Base-by-base conservation (phyloP, 371 early-diverging fungal species). In the Apophysomyces ossiformis region DNA sequence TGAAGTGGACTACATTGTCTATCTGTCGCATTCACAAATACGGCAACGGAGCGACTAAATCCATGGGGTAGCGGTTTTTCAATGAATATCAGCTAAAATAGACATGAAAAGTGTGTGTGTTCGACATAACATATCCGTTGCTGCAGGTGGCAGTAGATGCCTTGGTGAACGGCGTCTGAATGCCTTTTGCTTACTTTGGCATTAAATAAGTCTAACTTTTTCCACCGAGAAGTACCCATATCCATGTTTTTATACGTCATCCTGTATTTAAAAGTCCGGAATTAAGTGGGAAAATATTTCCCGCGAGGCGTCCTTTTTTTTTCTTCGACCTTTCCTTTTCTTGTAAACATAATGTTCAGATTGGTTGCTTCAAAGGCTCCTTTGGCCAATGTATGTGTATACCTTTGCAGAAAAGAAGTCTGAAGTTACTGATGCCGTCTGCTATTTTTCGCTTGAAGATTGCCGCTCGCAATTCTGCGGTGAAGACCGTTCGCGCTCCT, bases 281-380 rank as follows among this genome's bases (percentile, higher is more conserved):
- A 11, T 21, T 5, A 50, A 50, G 21, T 26, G 54, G 54, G 54
- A 50, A 21, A 21, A 18, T 6, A 21, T 26, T 16, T 16, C 21
- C 8, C 18, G 21, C n/a, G 54, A 21, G 9, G 13, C 46, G 46
- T n/a, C 13, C 41, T 63, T 58, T 64, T 44, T 57, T 64, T 64
- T 45, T 64, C 66, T 59, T 63, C 58, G 62, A 67, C 56, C 50
- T 65, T 65, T 32, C 63, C 65, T 58, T 57, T 35, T n/a, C 36
- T 21, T 37, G 26, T 38, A 60, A 59, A 50, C 60, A 77, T 63
- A 67, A 87, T 87, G 88, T 86, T 87, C 69, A 83, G 82, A 80
- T 75, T 87, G 73, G 84, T 83, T 65, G 73, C 86, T 47, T 69
- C 82, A 63, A 85, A 83, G 82, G 75, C 85, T 66, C 86, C 87